phyloP scores from a whole-genome alignment of 305 asterid genomes.

The Withania somnifera region DNA sequence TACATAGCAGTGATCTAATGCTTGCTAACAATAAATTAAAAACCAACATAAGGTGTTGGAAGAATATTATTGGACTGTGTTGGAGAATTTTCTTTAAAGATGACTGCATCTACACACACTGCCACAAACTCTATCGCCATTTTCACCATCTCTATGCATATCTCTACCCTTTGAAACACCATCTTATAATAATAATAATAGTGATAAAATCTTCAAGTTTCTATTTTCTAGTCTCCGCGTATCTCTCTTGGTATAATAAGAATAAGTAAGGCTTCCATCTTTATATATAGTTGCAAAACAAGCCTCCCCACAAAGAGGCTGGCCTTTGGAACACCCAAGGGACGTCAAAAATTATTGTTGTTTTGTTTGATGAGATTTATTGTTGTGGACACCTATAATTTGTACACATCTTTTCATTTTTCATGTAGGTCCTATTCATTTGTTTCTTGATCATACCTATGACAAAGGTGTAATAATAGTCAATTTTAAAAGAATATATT shows the following conservation, averaged over 20 bases:
- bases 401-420: too few relatives aligned
- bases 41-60: neutral
- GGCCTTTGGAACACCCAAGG: neutral
- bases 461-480: too few relatives aligned
- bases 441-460: too few relatives aligned
- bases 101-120: neutral
- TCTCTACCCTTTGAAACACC: neutral
- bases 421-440: too few relatives aligned
- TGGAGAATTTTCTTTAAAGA: neutral
- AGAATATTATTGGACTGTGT: neutral
- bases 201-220: neutral
- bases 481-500: too few relatives aligned
- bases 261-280: neutral
- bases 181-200: neutral
- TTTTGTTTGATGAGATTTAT: neutral
- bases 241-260: neutral
- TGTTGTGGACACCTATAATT: too few relatives aligned
- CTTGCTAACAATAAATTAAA: neutral
- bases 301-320: too few relatives aligned
- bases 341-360: neutral
- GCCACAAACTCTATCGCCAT: conserved; percentile 1
- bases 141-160: neutral
- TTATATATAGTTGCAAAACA: neutral
- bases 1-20: too few relatives aligned
- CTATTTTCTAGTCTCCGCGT: neutral